Conservation (phyloP, 2,329 filamentous ascomycete genomes). For the Aulographum hederae region DNA sequence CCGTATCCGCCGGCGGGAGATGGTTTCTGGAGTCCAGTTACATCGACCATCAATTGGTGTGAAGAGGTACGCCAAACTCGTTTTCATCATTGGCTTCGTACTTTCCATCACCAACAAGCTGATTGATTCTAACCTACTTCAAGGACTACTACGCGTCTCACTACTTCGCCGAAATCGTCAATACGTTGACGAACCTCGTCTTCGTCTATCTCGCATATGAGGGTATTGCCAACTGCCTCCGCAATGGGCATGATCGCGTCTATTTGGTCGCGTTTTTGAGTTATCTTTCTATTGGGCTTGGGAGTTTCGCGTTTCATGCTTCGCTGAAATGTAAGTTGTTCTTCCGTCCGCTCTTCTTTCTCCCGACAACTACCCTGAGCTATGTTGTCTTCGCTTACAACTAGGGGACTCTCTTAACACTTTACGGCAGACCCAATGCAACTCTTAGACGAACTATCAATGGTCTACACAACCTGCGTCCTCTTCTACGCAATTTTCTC, state of each 20-base stretch:
- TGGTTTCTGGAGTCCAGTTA: conserved; percentile 5
- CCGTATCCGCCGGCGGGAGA: conserved; percentile 4
- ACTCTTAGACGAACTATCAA: conserved; percentile 42
- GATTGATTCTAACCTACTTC: neutral
- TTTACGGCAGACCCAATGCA: conserved; percentile 37
- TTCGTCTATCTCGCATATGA: conserved; percentile 57
- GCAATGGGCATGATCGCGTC: conserved; percentile 49
- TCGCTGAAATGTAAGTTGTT: conserved; percentile 32
- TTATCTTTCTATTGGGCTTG: conserved; percentile 35
- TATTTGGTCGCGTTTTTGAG: conserved; percentile 45
- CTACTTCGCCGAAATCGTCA: conserved; percentile 55
- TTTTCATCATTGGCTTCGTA: neutral
- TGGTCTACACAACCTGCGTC: conserved; percentile 46
- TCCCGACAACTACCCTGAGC: neutral
- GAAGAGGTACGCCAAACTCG: neutral
- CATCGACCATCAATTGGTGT: conserved; percentile 5
- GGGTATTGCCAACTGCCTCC: conserved; percentile 50
- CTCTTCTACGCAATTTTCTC: conserved; percentile 53
- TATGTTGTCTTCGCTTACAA: too few relatives aligned
- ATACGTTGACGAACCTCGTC: conserved; percentile 55
- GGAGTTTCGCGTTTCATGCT: conserved; percentile 39
- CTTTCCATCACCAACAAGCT: neutral
- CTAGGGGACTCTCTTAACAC: neutral
- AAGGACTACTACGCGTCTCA: conserved; percentile 52
- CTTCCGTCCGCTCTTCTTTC: neutral